A percentile compares a stretch with the other conserved stretches of the same genome.
These are phyloP conservation scores for Vitis labrusca DNA, from an alignment of 164 flowering plant genomes.

Conservation along the genomic window DNA sequence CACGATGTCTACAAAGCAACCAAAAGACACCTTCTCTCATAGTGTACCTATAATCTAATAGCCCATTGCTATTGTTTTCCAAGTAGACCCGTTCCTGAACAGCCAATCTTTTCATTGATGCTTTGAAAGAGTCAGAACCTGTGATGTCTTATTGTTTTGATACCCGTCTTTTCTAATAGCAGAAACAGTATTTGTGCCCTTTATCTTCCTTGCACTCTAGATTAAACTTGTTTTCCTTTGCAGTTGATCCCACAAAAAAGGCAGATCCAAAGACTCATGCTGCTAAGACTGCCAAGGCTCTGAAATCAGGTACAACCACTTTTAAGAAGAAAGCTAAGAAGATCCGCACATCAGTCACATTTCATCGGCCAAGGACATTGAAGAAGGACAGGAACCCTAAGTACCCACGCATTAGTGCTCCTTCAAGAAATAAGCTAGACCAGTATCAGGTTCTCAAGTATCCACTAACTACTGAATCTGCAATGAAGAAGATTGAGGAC, in stretches of 20 bases:
- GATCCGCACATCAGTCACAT: slow-evolving; percentile 60
- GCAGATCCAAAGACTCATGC: slow-evolving; percentile 62
- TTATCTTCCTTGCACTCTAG: neutral
- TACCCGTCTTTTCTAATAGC: neutral
- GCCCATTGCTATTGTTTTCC: too few species aligned
- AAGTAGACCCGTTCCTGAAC: too few species aligned
- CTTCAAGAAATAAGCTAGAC: slow-evolving; percentile 60
- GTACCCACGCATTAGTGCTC: slow-evolving; percentile 64
- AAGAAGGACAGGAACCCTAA: slow-evolving; percentile 59
- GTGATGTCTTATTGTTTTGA: neutral
- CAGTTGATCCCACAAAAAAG: slow-evolving; percentile 46
- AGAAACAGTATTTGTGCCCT: neutral
- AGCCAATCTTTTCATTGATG: too few species aligned
- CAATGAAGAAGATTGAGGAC: slow-evolving; percentile 81
- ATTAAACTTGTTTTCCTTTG: neutral
- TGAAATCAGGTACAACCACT: slow-evolving; percentile 45
- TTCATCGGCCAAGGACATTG: slow-evolving; percentile 64
- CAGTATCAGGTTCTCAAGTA: slow-evolving; percentile 65
- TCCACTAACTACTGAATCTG: slow-evolving; percentile 68
- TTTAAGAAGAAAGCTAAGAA: slow-evolving; percentile 60
- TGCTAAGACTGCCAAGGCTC: slow-evolving; percentile 65
- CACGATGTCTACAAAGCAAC: too few species aligned
- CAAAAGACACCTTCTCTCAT: too few species aligned
- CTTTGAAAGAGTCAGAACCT: too few species aligned
- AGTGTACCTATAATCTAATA: too few species aligned